Conservation (phyloP, 2,329 filamentous ascomycete species). For the Fusarium sp. region DNA sequence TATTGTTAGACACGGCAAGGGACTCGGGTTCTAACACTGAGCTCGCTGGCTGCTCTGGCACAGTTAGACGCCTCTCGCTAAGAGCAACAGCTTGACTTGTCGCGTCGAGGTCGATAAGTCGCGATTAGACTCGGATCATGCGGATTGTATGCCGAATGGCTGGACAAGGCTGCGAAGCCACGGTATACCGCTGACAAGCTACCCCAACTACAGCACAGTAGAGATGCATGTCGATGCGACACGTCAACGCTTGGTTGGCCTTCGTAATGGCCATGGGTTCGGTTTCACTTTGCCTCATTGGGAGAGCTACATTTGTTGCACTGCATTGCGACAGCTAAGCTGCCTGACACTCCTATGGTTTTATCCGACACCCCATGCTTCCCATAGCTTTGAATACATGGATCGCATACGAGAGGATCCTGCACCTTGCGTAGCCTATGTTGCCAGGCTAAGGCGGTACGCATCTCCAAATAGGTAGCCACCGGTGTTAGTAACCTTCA, state of each 20-base stretch:
- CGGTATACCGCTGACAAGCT: background rate
- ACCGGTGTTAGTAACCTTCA: background rate
- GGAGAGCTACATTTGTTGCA: background rate
- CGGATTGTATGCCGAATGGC: background rate
- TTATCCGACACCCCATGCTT: background rate
- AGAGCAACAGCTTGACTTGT: background rate
- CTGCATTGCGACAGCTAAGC: background rate
- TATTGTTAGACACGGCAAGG: background rate
- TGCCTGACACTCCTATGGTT: background rate
- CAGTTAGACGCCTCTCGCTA: background rate
- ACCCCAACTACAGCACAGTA: background rate
- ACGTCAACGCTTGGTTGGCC: background rate
- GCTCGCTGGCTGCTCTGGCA: background rate
- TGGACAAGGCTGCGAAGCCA: background rate
- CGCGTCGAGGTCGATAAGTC: background rate
- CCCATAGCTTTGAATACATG: background rate
- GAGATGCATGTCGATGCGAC: background rate
- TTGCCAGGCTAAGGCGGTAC: background rate
- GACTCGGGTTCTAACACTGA: background rate
- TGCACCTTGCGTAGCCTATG: background rate
- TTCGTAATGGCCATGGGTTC: background rate
- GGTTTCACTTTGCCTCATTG: background rate
- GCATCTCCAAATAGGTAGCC: background rate
- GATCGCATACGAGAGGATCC: background rate
- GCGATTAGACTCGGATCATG: background rate